phyloP scores from a whole-genome alignment of 1,139 yeast species.

The Suhomyces kunorum region DNA sequence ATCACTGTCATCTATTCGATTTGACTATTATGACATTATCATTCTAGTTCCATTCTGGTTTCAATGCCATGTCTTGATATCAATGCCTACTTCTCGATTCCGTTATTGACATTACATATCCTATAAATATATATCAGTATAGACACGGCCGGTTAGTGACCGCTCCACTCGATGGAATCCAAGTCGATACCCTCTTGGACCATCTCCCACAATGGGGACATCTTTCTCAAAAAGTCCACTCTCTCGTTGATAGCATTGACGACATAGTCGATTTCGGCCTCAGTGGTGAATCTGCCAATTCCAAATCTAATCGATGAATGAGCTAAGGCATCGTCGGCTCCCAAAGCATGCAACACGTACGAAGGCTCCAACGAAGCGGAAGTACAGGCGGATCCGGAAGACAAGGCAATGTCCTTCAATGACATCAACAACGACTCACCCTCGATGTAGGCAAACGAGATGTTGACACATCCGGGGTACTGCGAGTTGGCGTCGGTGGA shows the following conservation, averaged over 20 bases:
- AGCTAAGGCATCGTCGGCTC: slow-evolving; percentile 97
- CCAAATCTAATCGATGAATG: slow-evolving; percentile 97
- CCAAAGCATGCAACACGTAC: slow-evolving; percentile 92
- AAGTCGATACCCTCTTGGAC: slow-evolving; percentile 97
- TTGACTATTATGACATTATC: too few species aligned
- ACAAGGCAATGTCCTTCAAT: slow-evolving; percentile 90
- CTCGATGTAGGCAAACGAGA: slow-evolving; percentile 95
- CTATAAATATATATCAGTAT: slow-evolving; percentile 1
- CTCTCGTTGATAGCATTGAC: slow-evolving; percentile 83
- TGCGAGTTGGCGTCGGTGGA: slow-evolving; percentile 59
- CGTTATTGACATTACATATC: slow-evolving; percentile 2
- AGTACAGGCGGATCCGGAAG: slow-evolving; percentile 99
- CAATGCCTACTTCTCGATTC: background rate
- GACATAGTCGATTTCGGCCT: slow-evolving; percentile 92
- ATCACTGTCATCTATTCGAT: too few species aligned
- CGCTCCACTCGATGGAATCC: slow-evolving; percentile 95
- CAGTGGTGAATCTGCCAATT: slow-evolving; percentile 95
- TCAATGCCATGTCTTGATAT: too few species aligned
- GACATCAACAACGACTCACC: slow-evolving; percentile 99
- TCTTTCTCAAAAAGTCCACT: slow-evolving; percentile 86
- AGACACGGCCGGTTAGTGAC: slow-evolving; percentile 54
- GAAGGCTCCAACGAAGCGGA: slow-evolving; percentile 98
- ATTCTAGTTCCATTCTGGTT: too few species aligned
- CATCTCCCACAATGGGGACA: slow-evolving; percentile 99
- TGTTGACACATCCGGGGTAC: slow-evolving; percentile 93